Evolutionary conservation across 495 filamentous ascomycete species (phyloP), one percentile per base, ranked within the genome.

Genomic region (Oleoguttula mirabilis): DNA sequence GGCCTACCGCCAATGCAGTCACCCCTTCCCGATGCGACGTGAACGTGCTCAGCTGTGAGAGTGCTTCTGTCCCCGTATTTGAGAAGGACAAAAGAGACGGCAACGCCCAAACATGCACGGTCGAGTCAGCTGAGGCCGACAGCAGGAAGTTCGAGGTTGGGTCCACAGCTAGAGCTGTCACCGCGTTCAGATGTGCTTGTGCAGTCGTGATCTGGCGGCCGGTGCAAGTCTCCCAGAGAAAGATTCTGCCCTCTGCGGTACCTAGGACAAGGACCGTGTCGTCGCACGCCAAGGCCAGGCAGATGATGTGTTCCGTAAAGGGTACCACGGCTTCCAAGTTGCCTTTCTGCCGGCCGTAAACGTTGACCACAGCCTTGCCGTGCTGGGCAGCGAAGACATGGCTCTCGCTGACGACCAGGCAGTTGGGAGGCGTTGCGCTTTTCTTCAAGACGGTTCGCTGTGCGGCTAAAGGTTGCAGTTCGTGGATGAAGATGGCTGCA

Each of bases 211-310:
- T 72, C 64, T 87, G 80, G 54, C 90, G 73, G 23, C 88, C 90
- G 21, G 85, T 92, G 64, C 68, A 51, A 55, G 90, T 85, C 82
- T 98, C 90, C 90, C 90, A 98, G 10, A 92, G 59, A 53, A 92
- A 80, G 43, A 96, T 56, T 38, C 87, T 76, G 12, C 90, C 90
- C 44, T 83, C 82, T 32, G 80, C 77, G 1, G 84, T 90, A n/a
- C 90, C 90, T 35, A 94, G 57, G 44, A 87, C 67, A 42, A 98
- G 63, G 28, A 90, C 70, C 51, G 69, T 61, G 67, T 64, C 42
- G 58, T 70, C 55, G 23, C 67, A 69, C n/a, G 71, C 74, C 16
- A 79, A 58, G 5, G 71, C 65, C 45, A 88, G 60, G 64, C 80
- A 83, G 51, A 71, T 81, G 56, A 90, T 85, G 51, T 79, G 75